phyloP scores from a whole-genome alignment of 2,329 filamentous ascomycete species.

The Aureobasidium melanogenum region DNA sequence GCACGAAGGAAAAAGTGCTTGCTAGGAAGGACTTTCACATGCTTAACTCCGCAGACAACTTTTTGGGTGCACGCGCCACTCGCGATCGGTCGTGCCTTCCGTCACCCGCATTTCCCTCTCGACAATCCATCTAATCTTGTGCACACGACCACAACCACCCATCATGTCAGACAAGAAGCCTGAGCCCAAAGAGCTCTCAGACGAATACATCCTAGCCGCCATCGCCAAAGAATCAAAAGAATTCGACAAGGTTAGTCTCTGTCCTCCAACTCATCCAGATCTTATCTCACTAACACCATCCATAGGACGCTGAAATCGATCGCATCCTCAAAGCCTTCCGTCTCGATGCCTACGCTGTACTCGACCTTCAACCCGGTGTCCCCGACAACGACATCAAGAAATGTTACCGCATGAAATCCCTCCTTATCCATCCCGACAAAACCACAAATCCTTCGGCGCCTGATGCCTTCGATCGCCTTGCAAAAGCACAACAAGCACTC shows the following conservation, averaged over 20 bases:
- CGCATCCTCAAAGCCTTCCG: conserved; percentile 87
- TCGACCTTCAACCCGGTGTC: conserved; percentile 91
- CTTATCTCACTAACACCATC: neutral
- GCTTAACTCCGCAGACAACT: neutral
- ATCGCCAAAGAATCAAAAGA: conserved; percentile 82
- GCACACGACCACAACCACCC: neutral
- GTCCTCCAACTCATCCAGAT: neutral
- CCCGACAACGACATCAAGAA: conserved; percentile 93
- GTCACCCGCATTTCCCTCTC: neutral
- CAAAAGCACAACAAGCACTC: conserved; percentile 84
- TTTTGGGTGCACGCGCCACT: conserved; percentile 8
- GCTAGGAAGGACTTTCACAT: conserved; percentile 6
- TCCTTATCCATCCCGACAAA: conserved; percentile 98
- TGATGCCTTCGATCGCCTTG: conserved; percentile 91
- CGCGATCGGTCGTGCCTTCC: neutral
- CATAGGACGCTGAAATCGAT: conserved; percentile 86
- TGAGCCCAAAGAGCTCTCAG: conserved; percentile 23
- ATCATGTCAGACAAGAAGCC: conserved; percentile 44
- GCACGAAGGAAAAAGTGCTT: neutral
- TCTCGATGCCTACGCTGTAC: conserved; percentile 78
- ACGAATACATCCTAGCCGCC: conserved; percentile 68
- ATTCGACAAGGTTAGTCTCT: conserved; percentile 63
- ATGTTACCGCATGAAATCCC: conserved; percentile 92
- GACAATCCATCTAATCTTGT: neutral
- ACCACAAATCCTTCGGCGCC: conserved; percentile 83